Base-by-base conservation (phyloP, 768 basidiomycete genomes). In the Gloeostereum incarnatum region DNA sequence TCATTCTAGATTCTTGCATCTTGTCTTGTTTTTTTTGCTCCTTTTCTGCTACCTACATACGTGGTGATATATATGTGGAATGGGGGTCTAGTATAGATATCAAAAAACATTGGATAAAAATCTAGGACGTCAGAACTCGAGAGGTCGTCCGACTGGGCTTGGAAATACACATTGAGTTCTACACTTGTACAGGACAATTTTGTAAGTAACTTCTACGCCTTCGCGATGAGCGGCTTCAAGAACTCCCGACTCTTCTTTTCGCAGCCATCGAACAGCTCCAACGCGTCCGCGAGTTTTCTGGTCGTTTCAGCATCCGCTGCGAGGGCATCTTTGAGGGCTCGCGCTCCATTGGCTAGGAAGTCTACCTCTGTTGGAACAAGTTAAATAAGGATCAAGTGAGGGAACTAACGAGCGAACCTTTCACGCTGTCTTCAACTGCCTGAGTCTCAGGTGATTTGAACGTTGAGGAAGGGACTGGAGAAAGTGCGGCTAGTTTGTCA, bases 261-360 rank as follows among this genome's bases (percentile, higher is more conserved):
- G 44, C 54, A 61, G 45, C 61, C 60, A 1, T 49, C 61, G 43
- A 73, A 71, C 14, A 69, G 61, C 33, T 48, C 43, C 33, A 73
- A 46, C 14, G 72, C 71, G 44, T 72, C 70, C 8, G 52, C 41
- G 24, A 73, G 51, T 45, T 68, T 69, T 22, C 68, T 57, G 8
- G 58, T 54, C 8, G 60, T 52, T 43, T 70, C 69, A 20, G 49
- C 39, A 38, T 71, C 65, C 1, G 43, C 43, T 5, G 48, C 54
- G 16, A 73, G 44, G 3, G 62, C 66, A 19, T 63, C 51, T 35
- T 49, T 50, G 6, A 71, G 54, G 8, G 53, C 49, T 4, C 48
- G 50, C 8, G 51, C 68, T 7, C 47, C 50, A 36, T 65, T 47
- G 5, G 43, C 57, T 13, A 72, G 55, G 36, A 58, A 68, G 42